Base-by-base conservation (phyloP, 2,329 filamentous ascomycete genomes). In the Triangularia verruculosa region DNA sequence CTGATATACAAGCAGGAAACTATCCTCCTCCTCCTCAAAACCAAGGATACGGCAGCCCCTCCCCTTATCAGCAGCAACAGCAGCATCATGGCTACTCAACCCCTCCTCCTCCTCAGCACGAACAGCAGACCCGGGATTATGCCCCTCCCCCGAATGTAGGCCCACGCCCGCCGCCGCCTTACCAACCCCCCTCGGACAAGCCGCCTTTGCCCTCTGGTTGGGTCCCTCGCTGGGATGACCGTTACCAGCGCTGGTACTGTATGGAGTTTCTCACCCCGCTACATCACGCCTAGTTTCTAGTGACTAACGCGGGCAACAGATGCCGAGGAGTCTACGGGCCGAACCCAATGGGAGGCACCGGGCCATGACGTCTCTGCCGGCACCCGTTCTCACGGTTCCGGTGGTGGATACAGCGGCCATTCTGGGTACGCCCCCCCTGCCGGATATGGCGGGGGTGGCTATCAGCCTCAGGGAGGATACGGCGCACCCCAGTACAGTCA, bases 181-280 rank as follows among this genome's bases (percentile, higher is more conserved):
- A 71, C 69, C 59, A 61, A 11, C 68, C 70, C 7, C 72, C 72
- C 2, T 22, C 74, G 1, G 73, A 74, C 60, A 76, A 75, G 70
- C 78, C 83, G 52, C 75, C 80, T 32, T 74, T 85, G 59, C 77
- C 84, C 24, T 67, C 78, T 55, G 84, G 84, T 68, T 88, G 85
- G 85, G 72, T 75, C 22, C 77, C 82, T 53, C 80, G 84, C 69
- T 87, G 80, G 75, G 84, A 87, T 67, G 80, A 82, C 51, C 75
- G 74, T 62, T 78, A 78, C 63, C 80, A 83, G 69, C 80, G 82
- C 59, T 86, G 82, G 76, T 88, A 80, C 75, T 88, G 64, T 68
- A 60, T 34, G 66, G 62, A 17, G 20, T 64, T 54, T 12, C 51
- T 54, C 12, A 17, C 20, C 25, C 51, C 34, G 34, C 51, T 28